A percentile compares a stretch with the other conserved stretches of the same genome.
phyloP scores from a whole-genome alignment of 225 moss, liverwort and hornwort species.

The Climacium dendroides region DNA sequence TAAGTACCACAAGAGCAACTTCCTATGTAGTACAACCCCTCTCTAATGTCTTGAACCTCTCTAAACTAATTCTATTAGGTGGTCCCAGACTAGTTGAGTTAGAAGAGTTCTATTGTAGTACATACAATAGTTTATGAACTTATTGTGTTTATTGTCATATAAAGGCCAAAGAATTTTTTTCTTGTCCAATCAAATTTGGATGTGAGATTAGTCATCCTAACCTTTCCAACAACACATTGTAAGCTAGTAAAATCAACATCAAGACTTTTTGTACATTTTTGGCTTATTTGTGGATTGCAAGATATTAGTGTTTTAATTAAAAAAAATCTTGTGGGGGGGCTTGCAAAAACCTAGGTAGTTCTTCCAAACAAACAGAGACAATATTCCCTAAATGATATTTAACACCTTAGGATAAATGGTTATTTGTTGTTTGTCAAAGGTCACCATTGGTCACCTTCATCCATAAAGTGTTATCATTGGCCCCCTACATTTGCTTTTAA shows the following conservation, averaged over 20 bases:
- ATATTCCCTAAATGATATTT: rapidly evolving
- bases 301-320: no score
- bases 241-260: neutral
- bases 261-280: neutral
- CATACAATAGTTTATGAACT: rapidly evolving
- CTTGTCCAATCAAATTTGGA: rapidly evolving
- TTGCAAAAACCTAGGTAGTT: no score
- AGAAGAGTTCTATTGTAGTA: no score
- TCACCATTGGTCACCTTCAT: neutral
- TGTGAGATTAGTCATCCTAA: no score
- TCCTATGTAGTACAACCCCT: no score
- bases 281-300: no score
- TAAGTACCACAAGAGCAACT: no score
- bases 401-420: neutral
- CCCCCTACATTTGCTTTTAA: rapidly evolving
- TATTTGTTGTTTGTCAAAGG: rapidly evolving
- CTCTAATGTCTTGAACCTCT: no score
- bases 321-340: no score
- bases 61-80: no score
- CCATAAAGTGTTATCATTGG: rapidly evolving
- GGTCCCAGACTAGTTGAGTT: no score
- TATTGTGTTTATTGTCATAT: rapidly evolving
- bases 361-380: rapidly evolving
- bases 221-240: rapidly evolving
- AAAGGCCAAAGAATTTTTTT: no score